Conservation (phyloP, 768 basidiomycete species). For the Mycena galericulata region DNA sequence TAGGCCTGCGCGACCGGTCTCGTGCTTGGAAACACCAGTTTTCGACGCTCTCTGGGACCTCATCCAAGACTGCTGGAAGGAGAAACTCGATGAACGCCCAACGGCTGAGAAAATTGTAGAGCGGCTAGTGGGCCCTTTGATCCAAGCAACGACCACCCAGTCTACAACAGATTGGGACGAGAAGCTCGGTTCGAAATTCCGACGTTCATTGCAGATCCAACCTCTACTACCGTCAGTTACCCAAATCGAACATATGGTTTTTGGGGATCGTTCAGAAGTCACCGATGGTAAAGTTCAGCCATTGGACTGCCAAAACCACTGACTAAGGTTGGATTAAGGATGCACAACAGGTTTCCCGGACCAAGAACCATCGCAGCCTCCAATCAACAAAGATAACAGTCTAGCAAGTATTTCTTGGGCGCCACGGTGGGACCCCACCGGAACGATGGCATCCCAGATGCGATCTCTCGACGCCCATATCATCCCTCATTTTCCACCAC, state of each 20-base stretch:
- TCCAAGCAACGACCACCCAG: conserved; percentile 13
- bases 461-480: no score
- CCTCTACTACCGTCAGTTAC: conserved; percentile 2
- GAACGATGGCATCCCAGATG: no score
- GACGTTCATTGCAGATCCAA: neutral
- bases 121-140: neutral
- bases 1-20: neutral
- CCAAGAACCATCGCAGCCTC: no score
- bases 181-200: conserved; percentile 18
- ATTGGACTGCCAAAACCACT: no score
- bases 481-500: no score
- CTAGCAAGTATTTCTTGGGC: neutral
- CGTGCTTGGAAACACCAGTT: neutral
- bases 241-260: neutral
- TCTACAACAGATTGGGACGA: conserved; percentile 16
- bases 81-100: neutral
- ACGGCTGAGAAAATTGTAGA: neutral
- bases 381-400: no score
- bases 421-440: no score
- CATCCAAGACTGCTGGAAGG: conserved; percentile 16
- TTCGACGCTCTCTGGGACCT: conserved; percentile 9
- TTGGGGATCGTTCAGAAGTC: neutral
- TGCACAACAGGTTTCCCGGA: no score
- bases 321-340: no score
- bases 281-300: no score